Evolutionary conservation across 176 grass and related monocot genomes (phyloP).

Genomic region (Oryza rufipogon): DNA sequence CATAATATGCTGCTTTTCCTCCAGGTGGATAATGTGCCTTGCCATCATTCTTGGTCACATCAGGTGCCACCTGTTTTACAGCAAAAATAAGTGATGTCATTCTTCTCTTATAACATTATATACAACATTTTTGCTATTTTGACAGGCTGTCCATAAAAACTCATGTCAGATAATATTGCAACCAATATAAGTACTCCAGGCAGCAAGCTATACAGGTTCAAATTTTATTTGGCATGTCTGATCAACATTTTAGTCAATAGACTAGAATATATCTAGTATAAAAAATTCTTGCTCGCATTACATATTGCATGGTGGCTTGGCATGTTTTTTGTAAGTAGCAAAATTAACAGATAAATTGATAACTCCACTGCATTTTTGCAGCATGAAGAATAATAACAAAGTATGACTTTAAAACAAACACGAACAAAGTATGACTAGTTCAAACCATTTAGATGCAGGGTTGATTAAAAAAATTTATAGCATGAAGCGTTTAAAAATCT

Average conservation of each 20-base stretch:
- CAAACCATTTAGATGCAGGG: not conserved
- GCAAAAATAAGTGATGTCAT: conserved; percentile 13
- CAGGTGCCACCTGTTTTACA: conserved; percentile 21
- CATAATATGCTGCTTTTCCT: conserved; percentile 30
- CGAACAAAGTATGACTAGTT: not conserved
- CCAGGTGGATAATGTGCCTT: not conserved
- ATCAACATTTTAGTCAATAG: conserved; percentile 34
- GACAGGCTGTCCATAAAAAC: not conserved
- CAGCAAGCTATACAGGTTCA: conserved; percentile 13
- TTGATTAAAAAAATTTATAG: not conserved
- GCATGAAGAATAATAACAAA: not conserved
- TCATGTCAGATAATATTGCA: not conserved
- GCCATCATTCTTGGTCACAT: not conserved
- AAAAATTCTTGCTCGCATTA: not conserved
- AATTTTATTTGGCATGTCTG: conserved; percentile 20
- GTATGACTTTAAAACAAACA: not conserved
- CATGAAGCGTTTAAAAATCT: not conserved
- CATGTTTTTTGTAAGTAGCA: not conserved
- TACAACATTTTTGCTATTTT: conserved; percentile 1
- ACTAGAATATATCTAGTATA: conserved; percentile 20
- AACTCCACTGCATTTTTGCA: not conserved
- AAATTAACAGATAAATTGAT: not conserved
- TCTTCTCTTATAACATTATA: conserved; percentile 18
- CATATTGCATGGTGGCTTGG: not conserved
- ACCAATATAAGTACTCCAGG: not conserved